These are phyloP conservation scores for Auriculariales sp. DNA, from an alignment of 768 basidiomycete species.

Conservation along the genomic window DNA sequence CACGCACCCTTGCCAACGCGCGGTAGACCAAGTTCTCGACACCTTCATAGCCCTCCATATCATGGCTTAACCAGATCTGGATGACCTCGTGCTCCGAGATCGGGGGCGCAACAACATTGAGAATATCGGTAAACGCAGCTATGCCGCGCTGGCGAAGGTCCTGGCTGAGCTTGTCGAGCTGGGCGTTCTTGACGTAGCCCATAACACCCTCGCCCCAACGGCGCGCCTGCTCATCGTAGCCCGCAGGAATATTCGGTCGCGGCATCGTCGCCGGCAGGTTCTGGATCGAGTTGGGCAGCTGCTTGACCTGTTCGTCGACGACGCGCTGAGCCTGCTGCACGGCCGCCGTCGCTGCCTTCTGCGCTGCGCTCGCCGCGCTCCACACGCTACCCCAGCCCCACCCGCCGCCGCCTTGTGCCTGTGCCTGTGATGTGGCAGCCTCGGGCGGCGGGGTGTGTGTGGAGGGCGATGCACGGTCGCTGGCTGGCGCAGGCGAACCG, in stretches of 20 bases:
- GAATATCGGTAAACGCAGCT: conserved; percentile 77
- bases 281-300: conserved; percentile 32
- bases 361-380: conserved; percentile 66
- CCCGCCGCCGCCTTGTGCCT: conserved; percentile 33
- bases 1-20: conserved; percentile 55
- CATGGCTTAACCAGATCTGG: conserved; percentile 88
- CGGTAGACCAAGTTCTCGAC: conserved; percentile 89
- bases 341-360: conserved; percentile 56
- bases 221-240: conserved; percentile 76
- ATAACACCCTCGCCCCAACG: conserved; percentile 80
- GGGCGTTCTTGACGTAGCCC: conserved; percentile 77
- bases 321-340: conserved; percentile 77
- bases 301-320: conserved; percentile 89
- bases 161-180: conserved; percentile 83
- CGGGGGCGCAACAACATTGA: conserved; percentile 95
- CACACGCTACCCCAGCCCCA: conserved; percentile 63
- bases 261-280: too few relatives aligned
- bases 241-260: conserved; percentile 9
- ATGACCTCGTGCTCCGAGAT: conserved; percentile 98
- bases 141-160: conserved; percentile 81
- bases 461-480: conserved; percentile 24
- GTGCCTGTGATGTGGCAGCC: conserved; percentile 9
- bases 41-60: conserved; percentile 94
- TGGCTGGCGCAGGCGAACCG: conserved; percentile 6
- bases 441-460: conserved; percentile 21